Evolutionary conservation across 345 rosid species (phyloP), one percentile per base, ranked within the genome.

Genomic region (Hevea brasiliensis): DNA sequence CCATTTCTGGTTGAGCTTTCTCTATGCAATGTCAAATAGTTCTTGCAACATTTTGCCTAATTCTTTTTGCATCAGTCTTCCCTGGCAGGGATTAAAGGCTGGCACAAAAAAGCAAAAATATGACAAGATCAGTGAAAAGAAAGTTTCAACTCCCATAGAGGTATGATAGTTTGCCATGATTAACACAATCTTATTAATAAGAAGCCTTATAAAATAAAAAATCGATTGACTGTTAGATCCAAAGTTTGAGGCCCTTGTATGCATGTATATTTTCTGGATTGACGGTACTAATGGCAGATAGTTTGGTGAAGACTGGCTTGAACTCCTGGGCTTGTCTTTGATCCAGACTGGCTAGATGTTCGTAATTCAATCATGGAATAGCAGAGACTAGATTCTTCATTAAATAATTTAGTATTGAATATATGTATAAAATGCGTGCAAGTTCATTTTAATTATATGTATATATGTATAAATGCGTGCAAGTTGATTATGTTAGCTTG

Each of bases 71-170:
- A 65, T 74, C 88, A 95, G 99, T 80, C 94, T 95, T 79, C 99
- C 98, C 26, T 95, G 99, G 96, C 98, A 95, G 85, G 97, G 98
- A 71, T 64, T 95, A 74, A 95, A 86, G 83, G 97, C 91, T 67
- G 98, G 98, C 73, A 95, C 92, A 15, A 93, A 95, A 85, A 95
- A 95, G 87, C 99, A 93, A 83, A 95, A 93, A 81, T 95, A 95
- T 80, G 98, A 93, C 79, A 95, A 89, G 78, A 95, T 95, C 74
- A 89, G 98, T 68, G 98, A 92, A 80, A 95, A 91, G 87, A 91
- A 95, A 91, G 91, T 88, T 87, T 88, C 89, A 71, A 95, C 96
- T 76, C 84, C 97, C 62, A 83, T 89, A 65, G 99, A 92, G 97
- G 98, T 93, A 88, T 48, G 61, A 47, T 68, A 37, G 21, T 20